These are phyloP conservation scores for Sugiyamaella pinicola DNA, from an alignment of 1,139 yeast genomes.

Conservation along the genomic window DNA sequence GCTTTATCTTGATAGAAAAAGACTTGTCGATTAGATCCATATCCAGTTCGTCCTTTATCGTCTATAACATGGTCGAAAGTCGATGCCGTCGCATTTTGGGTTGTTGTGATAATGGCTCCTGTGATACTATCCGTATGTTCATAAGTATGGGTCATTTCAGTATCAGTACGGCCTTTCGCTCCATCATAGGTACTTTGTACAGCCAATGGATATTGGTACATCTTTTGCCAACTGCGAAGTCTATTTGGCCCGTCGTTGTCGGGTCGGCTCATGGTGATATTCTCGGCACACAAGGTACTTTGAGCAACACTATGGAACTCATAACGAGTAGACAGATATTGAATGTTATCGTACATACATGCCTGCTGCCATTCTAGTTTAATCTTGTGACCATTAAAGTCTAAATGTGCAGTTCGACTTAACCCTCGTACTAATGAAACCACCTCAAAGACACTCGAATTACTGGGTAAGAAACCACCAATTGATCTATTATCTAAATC, in stretches of 20 bases:
- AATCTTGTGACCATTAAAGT: slow-evolving; percentile 13
- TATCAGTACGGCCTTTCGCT: slow-evolving; percentile 12
- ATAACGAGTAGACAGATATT: slow-evolving; percentile 13
- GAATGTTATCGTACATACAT: slow-evolving; percentile 14
- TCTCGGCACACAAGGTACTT: slow-evolving; percentile 15
- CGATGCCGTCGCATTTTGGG: slow-evolving; percentile 14
- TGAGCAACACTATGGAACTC: slow-evolving; percentile 17
- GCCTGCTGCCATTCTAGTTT: slow-evolving; percentile 18
- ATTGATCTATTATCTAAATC: slow-evolving; percentile 12
- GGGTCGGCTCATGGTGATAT: slow-evolving; percentile 11
- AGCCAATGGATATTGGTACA: slow-evolving; percentile 15
- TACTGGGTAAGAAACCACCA: slow-evolving; percentile 15
- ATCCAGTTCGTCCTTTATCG: slow-evolving; percentile 3
- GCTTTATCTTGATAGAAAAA: slow-evolving; percentile 11
- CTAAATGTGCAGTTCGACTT: slow-evolving; percentile 9
- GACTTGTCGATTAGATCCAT: slow-evolving; percentile 12
- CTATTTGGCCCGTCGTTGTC: slow-evolving; percentile 9
- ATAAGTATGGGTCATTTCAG: slow-evolving; percentile 11
- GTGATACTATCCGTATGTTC: slow-evolving; percentile 11
- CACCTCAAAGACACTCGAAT: slow-evolving; percentile 16
- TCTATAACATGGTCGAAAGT: slow-evolving; percentile 10
- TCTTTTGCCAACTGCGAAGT: slow-evolving; percentile 14
- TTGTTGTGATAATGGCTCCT: slow-evolving; percentile 2
- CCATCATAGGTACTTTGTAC: slow-evolving; percentile 8
- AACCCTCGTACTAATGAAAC: slow-evolving; percentile 13